These are phyloP conservation scores for Zygosaccharomyces sapae DNA, from an alignment of 1,139 yeast genomes.

Conservation along the genomic window DNA sequence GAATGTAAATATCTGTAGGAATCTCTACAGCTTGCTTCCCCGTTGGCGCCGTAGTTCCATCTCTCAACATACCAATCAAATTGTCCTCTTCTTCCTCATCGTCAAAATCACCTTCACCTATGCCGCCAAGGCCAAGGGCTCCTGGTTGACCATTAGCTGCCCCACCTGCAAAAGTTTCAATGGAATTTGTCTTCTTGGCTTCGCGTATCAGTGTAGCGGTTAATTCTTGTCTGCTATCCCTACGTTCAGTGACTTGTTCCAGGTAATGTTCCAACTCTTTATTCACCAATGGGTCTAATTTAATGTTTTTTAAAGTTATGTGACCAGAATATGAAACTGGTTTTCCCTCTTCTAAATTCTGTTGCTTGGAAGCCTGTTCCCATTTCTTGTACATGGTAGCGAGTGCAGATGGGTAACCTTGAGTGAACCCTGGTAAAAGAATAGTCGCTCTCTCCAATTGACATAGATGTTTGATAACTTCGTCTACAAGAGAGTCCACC, in stretches of 20 bases:
- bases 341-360: slow-evolving; percentile 38
- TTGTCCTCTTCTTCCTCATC: slow-evolving; percentile 35
- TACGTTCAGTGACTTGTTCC: slow-evolving; percentile 42
- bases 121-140: slow-evolving; percentile 11
- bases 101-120: slow-evolving; percentile 22
- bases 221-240: slow-evolving; percentile 33
- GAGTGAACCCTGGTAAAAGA: slow-evolving; percentile 48
- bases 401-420: slow-evolving; percentile 13
- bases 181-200: slow-evolving; percentile 16
- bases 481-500: slow-evolving; percentile 42
- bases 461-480: slow-evolving; percentile 50
- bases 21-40: slow-evolving; percentile 21
- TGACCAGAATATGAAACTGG: slow-evolving; percentile 21
- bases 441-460: slow-evolving; percentile 63
- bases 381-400: slow-evolving; percentile 51
- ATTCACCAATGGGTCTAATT: slow-evolving; percentile 44
- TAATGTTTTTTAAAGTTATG: slow-evolving; percentile 17
- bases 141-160: slow-evolving; percentile 8
- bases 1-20: slow-evolving; percentile 58
- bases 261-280: slow-evolving; percentile 49
- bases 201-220: slow-evolving; percentile 23
- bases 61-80: slow-evolving; percentile 19
- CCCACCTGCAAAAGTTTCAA: slow-evolving; percentile 12
- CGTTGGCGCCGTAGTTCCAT: slow-evolving; percentile 13
- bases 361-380: slow-evolving; percentile 44